Percentiles rank a stretch among this genome's conserved stretches.
Conservation (phyloP, 2,329 filamentous ascomycete genomes). For the Akanthomyces muscarius region DNA sequence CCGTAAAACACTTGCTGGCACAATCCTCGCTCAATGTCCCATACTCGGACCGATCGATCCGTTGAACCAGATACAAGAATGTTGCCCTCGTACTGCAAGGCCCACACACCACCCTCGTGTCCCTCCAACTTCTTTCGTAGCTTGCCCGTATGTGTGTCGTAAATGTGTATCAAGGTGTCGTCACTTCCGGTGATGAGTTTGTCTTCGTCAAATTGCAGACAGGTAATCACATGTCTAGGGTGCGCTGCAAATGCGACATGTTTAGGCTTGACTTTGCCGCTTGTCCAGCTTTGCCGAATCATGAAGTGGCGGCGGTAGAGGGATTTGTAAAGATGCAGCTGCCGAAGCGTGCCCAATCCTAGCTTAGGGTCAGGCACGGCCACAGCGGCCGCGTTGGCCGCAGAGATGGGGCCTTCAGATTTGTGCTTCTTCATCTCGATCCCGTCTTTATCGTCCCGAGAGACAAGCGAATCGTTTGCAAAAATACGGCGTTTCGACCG, state of each 20-base stretch:
- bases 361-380: constrained; percentile 79
- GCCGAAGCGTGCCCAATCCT: constrained; percentile 72
- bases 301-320: constrained; percentile 90
- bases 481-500: constrained; percentile 52
- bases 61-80: constrained; percentile 93
- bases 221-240: constrained; percentile 93
- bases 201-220: constrained; percentile 94
- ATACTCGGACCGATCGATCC: constrained; percentile 96
- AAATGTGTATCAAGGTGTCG: constrained; percentile 95
- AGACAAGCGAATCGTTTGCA: constrained; percentile 41
- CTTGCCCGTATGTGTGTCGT: constrained; percentile 91
- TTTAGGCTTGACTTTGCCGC: constrained; percentile 73
- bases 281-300: constrained; percentile 90
- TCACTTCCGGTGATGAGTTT: constrained; percentile 98
- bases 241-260: constrained; percentile 97
- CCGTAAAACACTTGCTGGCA: constrained; percentile 97
- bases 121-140: constrained; percentile 80
- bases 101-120: constrained; percentile 97
- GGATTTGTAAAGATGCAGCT: constrained; percentile 92
- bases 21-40: constrained; percentile 91
- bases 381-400: constrained; percentile 76
- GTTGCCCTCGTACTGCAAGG: constrained; percentile 92
- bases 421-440: constrained; percentile 46
- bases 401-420: constrained; percentile 80
- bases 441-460: constrained; percentile 40